Percentiles rank a stretch among this genome's conserved stretches.
These are phyloP conservation scores for Endoconidiophora polonica DNA, from an alignment of 2,329 filamentous ascomycete genomes.

Conservation along the genomic window DNA sequence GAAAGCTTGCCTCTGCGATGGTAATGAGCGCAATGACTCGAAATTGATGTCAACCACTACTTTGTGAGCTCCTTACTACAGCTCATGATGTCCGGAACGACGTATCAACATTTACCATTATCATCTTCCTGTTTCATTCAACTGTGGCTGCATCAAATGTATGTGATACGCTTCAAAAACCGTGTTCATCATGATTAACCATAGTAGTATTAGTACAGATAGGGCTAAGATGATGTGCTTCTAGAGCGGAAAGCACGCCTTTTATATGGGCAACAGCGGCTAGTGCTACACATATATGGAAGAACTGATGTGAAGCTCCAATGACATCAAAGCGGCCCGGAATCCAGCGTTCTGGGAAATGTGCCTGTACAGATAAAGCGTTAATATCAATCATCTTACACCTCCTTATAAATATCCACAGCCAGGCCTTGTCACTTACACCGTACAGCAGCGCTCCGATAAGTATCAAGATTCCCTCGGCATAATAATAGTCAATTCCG, in stretches of 20 bases:
- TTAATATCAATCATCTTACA: background rate
- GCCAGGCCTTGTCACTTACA: slow-evolving; percentile 18
- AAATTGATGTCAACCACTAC: no score
- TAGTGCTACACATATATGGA: slow-evolving; percentile 28
- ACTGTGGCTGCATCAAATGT: no score
- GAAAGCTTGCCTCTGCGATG: no score
- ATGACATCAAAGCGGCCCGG: slow-evolving; percentile 29
- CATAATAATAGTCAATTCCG: slow-evolving; percentile 24
- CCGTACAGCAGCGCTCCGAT: slow-evolving; percentile 23
- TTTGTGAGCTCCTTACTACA: no score
- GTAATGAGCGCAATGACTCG: no score
- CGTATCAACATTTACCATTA: no score
- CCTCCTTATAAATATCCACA: background rate
- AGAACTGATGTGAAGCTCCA: slow-evolving; percentile 30
- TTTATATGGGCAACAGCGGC: slow-evolving; percentile 16
- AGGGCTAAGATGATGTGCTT: slow-evolving; percentile 14
- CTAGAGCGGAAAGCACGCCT: slow-evolving; percentile 14
- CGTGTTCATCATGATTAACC: no score
- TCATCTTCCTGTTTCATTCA: no score
- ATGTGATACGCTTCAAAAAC: no score
- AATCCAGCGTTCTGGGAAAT: slow-evolving; percentile 26
- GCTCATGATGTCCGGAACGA: no score
- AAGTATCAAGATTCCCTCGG: slow-evolving; percentile 24
- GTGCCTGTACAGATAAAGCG: slow-evolving; percentile 18
- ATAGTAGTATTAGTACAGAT: background rate